Evolutionary conservation across 768 basidiomycete genomes (phyloP).

Genomic region (Hypsizygus marmoreus): DNA sequence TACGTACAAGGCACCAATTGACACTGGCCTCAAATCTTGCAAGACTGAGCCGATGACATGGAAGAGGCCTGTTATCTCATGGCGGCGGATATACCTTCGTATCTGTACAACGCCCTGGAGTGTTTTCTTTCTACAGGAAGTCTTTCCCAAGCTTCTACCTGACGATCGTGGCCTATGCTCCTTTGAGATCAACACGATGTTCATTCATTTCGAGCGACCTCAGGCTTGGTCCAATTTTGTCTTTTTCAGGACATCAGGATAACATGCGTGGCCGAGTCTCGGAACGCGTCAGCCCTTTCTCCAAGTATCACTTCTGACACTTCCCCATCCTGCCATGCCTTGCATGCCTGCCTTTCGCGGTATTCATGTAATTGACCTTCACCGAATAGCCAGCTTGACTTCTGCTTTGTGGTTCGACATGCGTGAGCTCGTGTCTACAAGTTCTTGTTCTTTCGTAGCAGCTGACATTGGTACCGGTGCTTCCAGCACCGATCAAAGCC

Average conservation of each 20-base stretch:
- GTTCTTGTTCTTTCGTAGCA: no score
- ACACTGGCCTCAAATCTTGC: not conserved
- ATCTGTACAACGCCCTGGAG: no score
- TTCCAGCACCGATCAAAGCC: no score
- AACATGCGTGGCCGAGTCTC: not conserved
- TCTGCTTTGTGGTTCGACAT: no score
- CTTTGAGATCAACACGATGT: constrained; percentile 2
- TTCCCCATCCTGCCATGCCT: constrained; percentile 1
- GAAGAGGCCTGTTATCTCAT: not conserved
- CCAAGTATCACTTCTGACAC: not conserved
- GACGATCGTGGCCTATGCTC: no score
- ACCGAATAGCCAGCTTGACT: not conserved
- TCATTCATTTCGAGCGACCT: not conserved
- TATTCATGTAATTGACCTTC: not conserved
- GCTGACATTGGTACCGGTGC: no score
- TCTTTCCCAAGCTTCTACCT: not conserved
- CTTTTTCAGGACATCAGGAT: constrained; percentile 1
- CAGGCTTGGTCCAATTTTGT: not conserved
- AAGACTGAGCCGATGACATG: not conserved
- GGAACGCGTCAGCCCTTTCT: not conserved
- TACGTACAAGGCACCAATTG: not conserved
- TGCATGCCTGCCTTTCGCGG: not conserved
- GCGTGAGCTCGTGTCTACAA: no score
- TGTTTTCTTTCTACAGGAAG: not conserved
- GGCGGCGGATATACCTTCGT: not conserved